Evolutionary conservation across 306 rosid genomes (phyloP), one percentile per base, ranked within the genome.

Genomic region (Mucuna pruriens): DNA sequence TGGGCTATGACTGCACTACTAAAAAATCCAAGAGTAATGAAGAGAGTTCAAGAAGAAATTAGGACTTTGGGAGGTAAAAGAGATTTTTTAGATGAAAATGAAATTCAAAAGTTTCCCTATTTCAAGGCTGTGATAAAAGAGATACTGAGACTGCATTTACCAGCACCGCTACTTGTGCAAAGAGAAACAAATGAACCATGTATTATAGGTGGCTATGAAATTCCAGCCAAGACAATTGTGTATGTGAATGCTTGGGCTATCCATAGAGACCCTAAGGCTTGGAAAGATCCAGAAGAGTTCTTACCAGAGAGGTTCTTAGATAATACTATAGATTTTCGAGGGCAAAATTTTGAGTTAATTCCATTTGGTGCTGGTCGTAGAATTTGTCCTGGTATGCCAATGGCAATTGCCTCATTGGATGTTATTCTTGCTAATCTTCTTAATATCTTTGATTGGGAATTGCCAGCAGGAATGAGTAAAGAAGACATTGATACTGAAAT

Each of bases 331-430:
- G 76, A 66, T 66, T 54, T 66, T 42, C 19, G 16, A 3, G 71
- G 77, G 9, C 52, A 39, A 29, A 22, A 82, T 52, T 82, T 75
- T 10, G 63, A 82, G 49, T 11, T 82, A 0, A 52, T 82, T 65
- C 84, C 57, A 36, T 80, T 80, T 62, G 84, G 79, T 5, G 34
- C 54, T 1, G 84, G 84, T 4, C 70, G 44, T 19, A 55, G 81
- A 23, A 75, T 55, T 20, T 75, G 81, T 11, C 80, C 76, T 1
- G 76, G 76, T 10, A 0, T 81, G 5, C 25, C 3, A 7, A 36
- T 74, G 70, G 80, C 66, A 49, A 4, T 9, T 72, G 55, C 55
- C 2, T 15, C 65, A 20, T 5, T 80, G 5, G 84, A 72, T 3
- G 23, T 71, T 16, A 4, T 57, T 1, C 31, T 80, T 48, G 79